Conservation (phyloP, 202 grass and related monocot genomes). For the Dendrocalamus latiflorus region DNA sequence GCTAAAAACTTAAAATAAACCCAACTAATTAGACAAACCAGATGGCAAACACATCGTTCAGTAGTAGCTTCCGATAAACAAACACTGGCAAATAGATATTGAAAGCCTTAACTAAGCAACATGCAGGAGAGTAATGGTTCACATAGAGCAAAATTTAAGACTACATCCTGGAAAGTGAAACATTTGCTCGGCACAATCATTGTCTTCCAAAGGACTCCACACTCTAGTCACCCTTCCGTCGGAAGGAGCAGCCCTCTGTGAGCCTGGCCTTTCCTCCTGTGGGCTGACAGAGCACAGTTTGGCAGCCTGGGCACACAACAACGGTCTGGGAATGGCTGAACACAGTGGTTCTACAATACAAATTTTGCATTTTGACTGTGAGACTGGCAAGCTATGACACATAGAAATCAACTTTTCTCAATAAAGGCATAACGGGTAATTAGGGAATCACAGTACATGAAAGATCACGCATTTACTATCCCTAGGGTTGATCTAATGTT, state of each 20-base stretch:
- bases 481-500: background rate
- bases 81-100: background rate
- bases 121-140: background rate
- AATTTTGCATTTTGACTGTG: background rate
- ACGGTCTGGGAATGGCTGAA: no score
- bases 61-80: background rate
- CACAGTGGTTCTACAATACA: constrained; percentile 47
- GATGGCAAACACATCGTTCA: background rate
- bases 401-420: background rate
- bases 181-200: background rate
- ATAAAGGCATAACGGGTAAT: background rate
- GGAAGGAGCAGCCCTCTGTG: constrained; percentile 65
- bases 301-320: constrained; percentile 54
- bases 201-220: background rate
- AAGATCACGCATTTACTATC: background rate
- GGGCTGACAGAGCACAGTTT: constrained; percentile 53
- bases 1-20: background rate
- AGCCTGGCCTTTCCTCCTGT: constrained; percentile 64
- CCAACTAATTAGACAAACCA: constrained; percentile 9
- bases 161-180: constrained; percentile 4
- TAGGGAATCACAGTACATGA: background rate
- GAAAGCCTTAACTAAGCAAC: background rate
- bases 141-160: constrained; percentile 21
- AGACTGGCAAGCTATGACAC: background rate
- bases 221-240: constrained; percentile 48